Evolutionary conservation across 371 early-diverging fungal species (phyloP).

Genomic region (Fennellomyces sp.): DNA sequence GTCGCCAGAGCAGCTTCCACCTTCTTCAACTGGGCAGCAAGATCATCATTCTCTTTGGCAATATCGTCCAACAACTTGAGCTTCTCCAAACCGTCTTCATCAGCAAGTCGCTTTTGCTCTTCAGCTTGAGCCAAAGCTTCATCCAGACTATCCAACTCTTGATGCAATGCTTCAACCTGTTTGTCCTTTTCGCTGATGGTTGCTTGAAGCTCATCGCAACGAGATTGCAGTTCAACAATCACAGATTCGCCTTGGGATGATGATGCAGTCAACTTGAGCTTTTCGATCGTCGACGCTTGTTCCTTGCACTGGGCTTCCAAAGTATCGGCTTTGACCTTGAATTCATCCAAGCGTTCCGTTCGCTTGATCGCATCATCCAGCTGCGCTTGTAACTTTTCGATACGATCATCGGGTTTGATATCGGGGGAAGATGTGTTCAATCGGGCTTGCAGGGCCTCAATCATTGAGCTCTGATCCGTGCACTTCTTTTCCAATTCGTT

Average conservation of each 20-base stretch:
- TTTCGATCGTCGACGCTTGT: neutral
- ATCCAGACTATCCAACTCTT: slow-evolving; percentile 9
- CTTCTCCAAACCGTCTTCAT: slow-evolving; percentile 8
- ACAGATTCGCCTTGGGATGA: no score
- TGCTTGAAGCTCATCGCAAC: neutral
- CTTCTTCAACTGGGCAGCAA: neutral
- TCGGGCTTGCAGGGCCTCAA: neutral
- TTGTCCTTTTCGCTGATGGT: neutral
- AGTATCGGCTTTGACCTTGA: neutral
- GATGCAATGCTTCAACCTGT: slow-evolving; percentile 1
- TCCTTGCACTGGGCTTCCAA: slow-evolving; percentile 2
- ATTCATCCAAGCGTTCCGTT: neutral
- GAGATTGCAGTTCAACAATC: neutral
- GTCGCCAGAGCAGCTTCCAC: neutral
- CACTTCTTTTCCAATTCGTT: neutral
- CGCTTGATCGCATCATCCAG: neutral
- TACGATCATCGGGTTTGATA: no score
- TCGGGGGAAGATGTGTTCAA: no score
- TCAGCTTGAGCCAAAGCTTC: slow-evolving; percentile 7
- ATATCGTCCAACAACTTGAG: slow-evolving; percentile 14
- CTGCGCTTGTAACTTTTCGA: neutral
- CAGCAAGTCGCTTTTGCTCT: slow-evolving; percentile 12
- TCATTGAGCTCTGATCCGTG: neutral
- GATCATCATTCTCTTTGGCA: slow-evolving; percentile 18
- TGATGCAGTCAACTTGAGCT: neutral